phyloP scores from a whole-genome alignment of 106 monocot genomes.

The Narthecium ossifragum region DNA sequence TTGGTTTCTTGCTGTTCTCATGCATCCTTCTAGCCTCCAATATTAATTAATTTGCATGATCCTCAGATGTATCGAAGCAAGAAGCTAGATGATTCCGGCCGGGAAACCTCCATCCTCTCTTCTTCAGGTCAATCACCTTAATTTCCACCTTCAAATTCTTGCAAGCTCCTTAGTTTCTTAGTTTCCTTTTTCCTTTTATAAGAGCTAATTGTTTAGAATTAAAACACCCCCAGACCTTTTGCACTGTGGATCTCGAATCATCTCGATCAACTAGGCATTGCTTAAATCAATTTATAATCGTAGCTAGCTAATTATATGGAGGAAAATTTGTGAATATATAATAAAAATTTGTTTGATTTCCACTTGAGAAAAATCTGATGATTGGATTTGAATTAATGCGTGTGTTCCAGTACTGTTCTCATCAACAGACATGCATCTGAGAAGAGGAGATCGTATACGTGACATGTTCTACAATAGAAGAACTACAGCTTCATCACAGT shows the following conservation, averaged over 20 bases:
- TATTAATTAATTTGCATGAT: neutral
- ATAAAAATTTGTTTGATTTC: neutral
- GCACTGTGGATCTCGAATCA: too few species aligned
- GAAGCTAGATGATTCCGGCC: conserved; percentile 54
- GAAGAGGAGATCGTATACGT: conserved; percentile 25
- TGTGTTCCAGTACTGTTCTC: conserved; percentile 23
- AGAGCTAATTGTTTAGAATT: too few species aligned
- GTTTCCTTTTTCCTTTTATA: too few species aligned
- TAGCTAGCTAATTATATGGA: neutral
- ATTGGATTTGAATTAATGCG: too few species aligned
- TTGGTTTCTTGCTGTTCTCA: neutral
- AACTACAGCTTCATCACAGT: conserved; percentile 4
- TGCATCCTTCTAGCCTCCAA: neutral
- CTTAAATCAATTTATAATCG: neutral
- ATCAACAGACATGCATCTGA: conserved; percentile 27
- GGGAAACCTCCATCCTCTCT: conserved; percentile 36
- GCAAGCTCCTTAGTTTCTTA: neutral
- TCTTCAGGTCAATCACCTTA: conserved; percentile 21
- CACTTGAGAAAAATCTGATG: neutral
- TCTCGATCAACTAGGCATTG: too few species aligned
- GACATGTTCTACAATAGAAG: conserved; percentile 40
- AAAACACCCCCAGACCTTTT: too few species aligned
- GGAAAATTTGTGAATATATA: neutral
- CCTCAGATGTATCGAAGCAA: conserved; percentile 79
- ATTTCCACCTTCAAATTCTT: neutral